phyloP scores from a whole-genome alignment of 176 grass and related monocot genomes.

The Cocos nucifera region DNA sequence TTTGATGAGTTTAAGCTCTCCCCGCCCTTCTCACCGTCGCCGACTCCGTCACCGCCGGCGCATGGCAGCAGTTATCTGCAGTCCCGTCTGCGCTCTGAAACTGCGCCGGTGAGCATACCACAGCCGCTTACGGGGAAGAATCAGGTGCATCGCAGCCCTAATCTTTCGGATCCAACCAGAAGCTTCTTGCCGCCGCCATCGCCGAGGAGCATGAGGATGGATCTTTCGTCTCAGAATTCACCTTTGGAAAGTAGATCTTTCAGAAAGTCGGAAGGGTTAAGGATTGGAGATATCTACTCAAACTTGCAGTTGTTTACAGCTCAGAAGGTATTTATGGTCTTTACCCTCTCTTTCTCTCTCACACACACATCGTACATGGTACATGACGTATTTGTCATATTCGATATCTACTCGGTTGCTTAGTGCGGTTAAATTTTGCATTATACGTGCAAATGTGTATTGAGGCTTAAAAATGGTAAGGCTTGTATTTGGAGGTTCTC shows the following conservation, averaged over 20 bases:
- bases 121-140: conserved; percentile 29
- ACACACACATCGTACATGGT: too few species aligned
- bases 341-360: too few species aligned
- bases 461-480: too few species aligned
- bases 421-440: too few species aligned
- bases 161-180: conserved; percentile 46
- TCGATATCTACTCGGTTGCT: too few species aligned
- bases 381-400: too few species aligned
- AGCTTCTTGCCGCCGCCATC: conserved; percentile 63
- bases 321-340: conserved; percentile 46
- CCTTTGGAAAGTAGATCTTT: conserved; percentile 54
- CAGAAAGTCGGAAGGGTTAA: conserved; percentile 33
- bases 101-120: conserved; percentile 57
- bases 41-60: conserved; percentile 67
- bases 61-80: conserved; percentile 47
- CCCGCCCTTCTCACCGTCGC: conserved; percentile 49
- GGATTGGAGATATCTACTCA: conserved; percentile 37
- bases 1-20: conserved; percentile 47
- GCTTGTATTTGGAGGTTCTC: too few species aligned
- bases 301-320: conserved; percentile 34
- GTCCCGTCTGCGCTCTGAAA: conserved; percentile 28
- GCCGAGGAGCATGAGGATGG: conserved; percentile 40
- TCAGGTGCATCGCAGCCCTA: conserved; percentile 32
- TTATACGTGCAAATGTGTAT: too few species aligned
- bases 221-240: conserved; percentile 33